Evolutionary conservation across 2,329 filamentous ascomycete species (phyloP).

Genomic region (Cadophora sp.): DNA sequence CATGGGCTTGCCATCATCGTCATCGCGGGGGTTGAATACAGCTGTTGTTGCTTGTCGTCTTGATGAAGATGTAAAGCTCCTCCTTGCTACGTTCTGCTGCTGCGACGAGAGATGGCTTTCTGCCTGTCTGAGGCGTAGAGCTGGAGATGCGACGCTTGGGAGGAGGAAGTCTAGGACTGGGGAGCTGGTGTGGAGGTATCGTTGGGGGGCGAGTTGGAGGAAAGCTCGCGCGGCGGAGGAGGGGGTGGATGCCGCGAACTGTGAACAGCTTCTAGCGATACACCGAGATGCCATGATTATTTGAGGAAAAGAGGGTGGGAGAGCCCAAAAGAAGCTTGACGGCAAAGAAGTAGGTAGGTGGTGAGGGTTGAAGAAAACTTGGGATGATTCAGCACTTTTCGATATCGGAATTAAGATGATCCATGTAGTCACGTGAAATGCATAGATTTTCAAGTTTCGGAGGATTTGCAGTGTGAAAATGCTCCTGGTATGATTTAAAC

Average conservation of each 20-base stretch:
- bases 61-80: slow-evolving; percentile 38
- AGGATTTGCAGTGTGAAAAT: neutral
- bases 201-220: slow-evolving; percentile 39
- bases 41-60: slow-evolving; percentile 51
- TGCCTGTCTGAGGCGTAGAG: neutral
- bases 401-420: slow-evolving; percentile 12
- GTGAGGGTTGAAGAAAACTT: neutral
- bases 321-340: neutral
- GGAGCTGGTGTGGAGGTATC: slow-evolving; percentile 34
- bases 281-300: slow-evolving; percentile 39
- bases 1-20: slow-evolving; percentile 88
- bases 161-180: slow-evolving; percentile 43
- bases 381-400: slow-evolving; percentile 20
- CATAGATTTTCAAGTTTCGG: too few relatives aligned
- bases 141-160: slow-evolving; percentile 29
- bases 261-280: slow-evolving; percentile 36
- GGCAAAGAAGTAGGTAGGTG: too few relatives aligned
- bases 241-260: slow-evolving; percentile 29
- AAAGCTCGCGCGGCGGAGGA: slow-evolving; percentile 40
- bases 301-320: neutral
- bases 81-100: slow-evolving; percentile 6
- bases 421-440: slow-evolving; percentile 21
- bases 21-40: slow-evolving; percentile 74
- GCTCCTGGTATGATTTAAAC: neutral
- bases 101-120: neutral